These are phyloP conservation scores for Lentinus brumalis DNA, from an alignment of 768 basidiomycete species.

Conservation along the genomic window DNA sequence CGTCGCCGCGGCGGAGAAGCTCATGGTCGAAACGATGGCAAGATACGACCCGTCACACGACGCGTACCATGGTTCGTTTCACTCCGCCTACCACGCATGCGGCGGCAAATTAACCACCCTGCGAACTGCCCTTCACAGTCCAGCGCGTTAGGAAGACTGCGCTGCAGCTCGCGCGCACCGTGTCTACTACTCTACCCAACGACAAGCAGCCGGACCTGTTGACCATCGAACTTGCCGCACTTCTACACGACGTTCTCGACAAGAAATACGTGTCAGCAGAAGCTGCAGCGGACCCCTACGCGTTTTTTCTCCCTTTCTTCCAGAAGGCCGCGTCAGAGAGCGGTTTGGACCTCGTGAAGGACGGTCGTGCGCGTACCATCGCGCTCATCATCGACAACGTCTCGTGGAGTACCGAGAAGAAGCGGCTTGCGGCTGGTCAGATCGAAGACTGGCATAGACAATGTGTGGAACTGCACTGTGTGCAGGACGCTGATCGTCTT, in stretches of 20 bases:
- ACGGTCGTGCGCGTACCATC: slow-evolving; percentile 60
- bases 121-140: slow-evolving; percentile 46
- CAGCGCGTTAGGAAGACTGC: slow-evolving; percentile 82
- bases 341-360: slow-evolving; percentile 56
- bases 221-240: slow-evolving; percentile 80
- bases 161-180: slow-evolving; percentile 58
- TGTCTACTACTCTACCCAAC: slow-evolving; percentile 25
- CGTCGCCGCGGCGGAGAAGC: slow-evolving; percentile 60
- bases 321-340: slow-evolving; percentile 36
- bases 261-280: slow-evolving; percentile 75
- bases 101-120: background rate
- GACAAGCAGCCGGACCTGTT: slow-evolving; percentile 63
- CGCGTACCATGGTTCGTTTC: slow-evolving; percentile 65
- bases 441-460: slow-evolving; percentile 69
- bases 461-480: slow-evolving; percentile 77
- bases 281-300: slow-evolving; percentile 57
- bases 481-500: slow-evolving; percentile 55
- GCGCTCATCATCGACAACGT: slow-evolving; percentile 73
- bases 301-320: slow-evolving; percentile 72
- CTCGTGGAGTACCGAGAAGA: slow-evolving; percentile 85
- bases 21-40: slow-evolving; percentile 75
- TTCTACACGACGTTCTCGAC: slow-evolving; percentile 87
- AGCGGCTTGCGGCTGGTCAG: slow-evolving; percentile 51
- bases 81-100: background rate
- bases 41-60: slow-evolving; percentile 84